Evolutionary conservation across 1,284 basidiomycete genomes (phyloP), one percentile per base, ranked within the genome.

Genomic region (Peniophora sp.): DNA sequence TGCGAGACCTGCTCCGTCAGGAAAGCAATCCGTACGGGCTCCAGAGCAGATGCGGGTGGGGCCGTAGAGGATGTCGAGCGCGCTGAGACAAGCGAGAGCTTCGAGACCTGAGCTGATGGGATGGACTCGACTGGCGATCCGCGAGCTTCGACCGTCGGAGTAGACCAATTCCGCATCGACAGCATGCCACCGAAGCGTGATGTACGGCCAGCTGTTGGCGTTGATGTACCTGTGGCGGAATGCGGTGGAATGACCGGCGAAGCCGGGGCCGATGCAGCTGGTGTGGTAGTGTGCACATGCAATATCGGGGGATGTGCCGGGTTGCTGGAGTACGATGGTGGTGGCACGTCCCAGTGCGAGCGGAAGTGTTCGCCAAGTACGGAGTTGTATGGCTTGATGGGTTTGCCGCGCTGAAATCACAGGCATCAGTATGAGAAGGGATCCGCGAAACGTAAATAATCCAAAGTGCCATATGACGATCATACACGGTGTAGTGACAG

Each of bases 331-430:
- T 80, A 80, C 34, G 68, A 64, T 32, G 81, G 68, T 22, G 86
- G 84, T n/a, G 79, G 65, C 12, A 91, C 73, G 55, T 87, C 85
- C 87, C 86, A 96, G 60, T 92, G 88, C 20, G 89, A 81, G 48
- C 90, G 83, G 69, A 96, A 96, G 68, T 95, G 88, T 67, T 96
- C 92, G 62, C 90, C 92, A 0, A 96, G 78, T 32, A 93, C 89
- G 1, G 92, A 93, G 71, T 96, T 95, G 75, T 97, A 98, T 0
- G 95, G 93, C 66, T 98, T 97, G 75, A 90, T 92, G 17, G 97
- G 80, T 65, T 91, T 90, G 42, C 92, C 91, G 52, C 89, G 83
- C 88, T 90, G 27, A 32, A 32, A 32, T 32, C 27, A 32, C 27
- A 32, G 27, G 27, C 6, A 32, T 32, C 27, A 32, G 27, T 12